phyloP scores from a whole-genome alignment of 163 green algal species.

The Scenedesmus sp. region DNA sequence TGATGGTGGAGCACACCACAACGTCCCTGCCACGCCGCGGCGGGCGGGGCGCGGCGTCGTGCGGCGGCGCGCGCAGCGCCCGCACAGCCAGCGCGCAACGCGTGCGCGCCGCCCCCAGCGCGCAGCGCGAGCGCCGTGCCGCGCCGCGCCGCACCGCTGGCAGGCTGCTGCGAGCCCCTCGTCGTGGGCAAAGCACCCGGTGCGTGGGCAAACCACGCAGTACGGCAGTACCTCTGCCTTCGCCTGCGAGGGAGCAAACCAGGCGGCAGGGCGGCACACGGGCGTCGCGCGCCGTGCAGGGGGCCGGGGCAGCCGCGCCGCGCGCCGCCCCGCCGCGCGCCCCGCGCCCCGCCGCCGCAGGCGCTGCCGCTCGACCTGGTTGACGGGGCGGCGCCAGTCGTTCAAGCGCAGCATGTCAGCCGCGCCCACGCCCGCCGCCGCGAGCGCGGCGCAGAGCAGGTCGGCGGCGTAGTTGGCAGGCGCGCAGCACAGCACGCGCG shows the following conservation, averaged over 20 bases:
- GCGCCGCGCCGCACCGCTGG: too few relatives aligned
- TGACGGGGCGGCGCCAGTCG: slow-evolving; percentile 12
- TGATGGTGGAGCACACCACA: slow-evolving; percentile 20
- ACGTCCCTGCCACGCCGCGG: neutral
- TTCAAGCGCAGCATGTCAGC: slow-evolving; percentile 21
- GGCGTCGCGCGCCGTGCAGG: too few relatives aligned
- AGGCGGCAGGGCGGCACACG: neutral
- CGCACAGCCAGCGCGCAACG: too few relatives aligned
- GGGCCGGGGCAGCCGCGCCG: too few relatives aligned
- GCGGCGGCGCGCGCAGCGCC: neutral
- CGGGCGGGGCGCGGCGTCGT: neutral
- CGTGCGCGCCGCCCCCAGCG: too few relatives aligned
- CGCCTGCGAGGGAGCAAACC: slow-evolving; percentile 4
- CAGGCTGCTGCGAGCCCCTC: too few relatives aligned
- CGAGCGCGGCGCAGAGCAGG: slow-evolving; percentile 23
- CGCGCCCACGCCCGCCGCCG: neutral
- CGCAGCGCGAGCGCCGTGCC: too few relatives aligned
- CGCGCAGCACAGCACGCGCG: slow-evolving; percentile 26
- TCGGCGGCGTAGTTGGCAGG: slow-evolving; percentile 31
- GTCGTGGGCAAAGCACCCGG: slow-evolving; percentile 1
- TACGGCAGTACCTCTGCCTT: slow-evolving; percentile 1
- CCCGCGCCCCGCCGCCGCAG: too few relatives aligned
- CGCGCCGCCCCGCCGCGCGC: too few relatives aligned
- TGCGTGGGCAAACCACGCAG: neutral
- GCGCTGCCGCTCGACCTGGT: too few relatives aligned